A percentile compares a stretch with the other conserved stretches of the same genome.
phyloP scores from a whole-genome alignment of 768 basidiomycete genomes.

The Tulasnella sp. region DNA sequence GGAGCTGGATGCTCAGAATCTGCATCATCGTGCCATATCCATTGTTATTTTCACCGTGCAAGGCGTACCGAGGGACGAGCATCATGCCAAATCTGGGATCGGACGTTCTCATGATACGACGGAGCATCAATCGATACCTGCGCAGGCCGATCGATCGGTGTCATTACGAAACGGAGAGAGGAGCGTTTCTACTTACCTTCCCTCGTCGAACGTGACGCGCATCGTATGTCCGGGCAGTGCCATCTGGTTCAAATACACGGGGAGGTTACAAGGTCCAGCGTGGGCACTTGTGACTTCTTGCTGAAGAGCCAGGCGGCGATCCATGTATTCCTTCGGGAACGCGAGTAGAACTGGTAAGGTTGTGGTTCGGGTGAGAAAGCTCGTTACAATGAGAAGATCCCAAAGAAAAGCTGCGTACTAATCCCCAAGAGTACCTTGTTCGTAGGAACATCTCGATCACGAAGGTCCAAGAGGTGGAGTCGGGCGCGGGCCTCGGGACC shows the following conservation, averaged over 20 bases:
- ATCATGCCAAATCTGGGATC: constrained; percentile 1
- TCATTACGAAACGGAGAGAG: not conserved
- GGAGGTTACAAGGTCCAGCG: constrained; percentile 2
- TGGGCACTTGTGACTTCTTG: not conserved
- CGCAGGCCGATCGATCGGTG: too few species aligned
- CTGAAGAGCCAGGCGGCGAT: not conserved
- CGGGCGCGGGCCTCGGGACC: not conserved
- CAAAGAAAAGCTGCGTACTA: not conserved
- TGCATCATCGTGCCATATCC: constrained; percentile 3
- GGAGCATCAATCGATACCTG: constrained; percentile 12
- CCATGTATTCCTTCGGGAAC: constrained; percentile 2
- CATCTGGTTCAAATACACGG: not conserved
- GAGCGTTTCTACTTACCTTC: not conserved
- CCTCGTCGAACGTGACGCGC: constrained; percentile 2
- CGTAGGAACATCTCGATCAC: not conserved
- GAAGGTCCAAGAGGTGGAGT: constrained; percentile 1
- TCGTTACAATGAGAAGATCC: not conserved
- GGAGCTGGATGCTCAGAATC: not conserved
- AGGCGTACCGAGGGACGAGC: not conserved
- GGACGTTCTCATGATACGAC: not conserved
- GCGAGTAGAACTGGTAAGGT: constrained; percentile 3
- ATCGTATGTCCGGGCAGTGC: constrained; percentile 2
- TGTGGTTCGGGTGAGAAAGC: not conserved
- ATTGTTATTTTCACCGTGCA: not conserved
- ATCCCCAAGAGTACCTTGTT: constrained; percentile 9